Percentiles rank a stretch among this genome's conserved stretches.
phyloP scores from a whole-genome alignment of 1,284 basidiomycete genomes.

The Moesziomyces parantarcticus region DNA sequence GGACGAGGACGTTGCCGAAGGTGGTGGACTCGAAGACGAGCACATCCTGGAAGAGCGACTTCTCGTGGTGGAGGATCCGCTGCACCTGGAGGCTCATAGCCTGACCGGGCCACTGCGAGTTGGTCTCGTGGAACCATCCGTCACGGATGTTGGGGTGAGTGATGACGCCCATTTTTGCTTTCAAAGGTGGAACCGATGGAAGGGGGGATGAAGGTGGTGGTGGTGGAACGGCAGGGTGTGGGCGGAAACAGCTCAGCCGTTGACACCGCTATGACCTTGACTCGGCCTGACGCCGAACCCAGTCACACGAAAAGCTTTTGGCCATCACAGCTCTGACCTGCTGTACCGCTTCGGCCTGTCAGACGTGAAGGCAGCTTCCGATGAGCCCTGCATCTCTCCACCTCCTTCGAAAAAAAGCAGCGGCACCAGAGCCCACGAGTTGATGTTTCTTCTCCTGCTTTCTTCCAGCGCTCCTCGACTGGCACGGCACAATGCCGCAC shows the following conservation, averaged over 20 bases:
- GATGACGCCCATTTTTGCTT: constrained; percentile 56
- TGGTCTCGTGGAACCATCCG: constrained; percentile 97
- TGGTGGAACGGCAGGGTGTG: constrained; percentile 6
- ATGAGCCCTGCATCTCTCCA: no score
- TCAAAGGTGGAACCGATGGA: constrained; percentile 1
- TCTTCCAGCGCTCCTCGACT: not conserved
- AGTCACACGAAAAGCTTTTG: not conserved
- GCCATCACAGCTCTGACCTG: no score
- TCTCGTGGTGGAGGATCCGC: constrained; percentile 93
- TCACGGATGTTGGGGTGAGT: constrained; percentile 73
- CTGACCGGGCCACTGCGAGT: constrained; percentile 90
- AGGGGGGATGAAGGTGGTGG: constrained; percentile 8
- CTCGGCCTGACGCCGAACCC: not conserved
- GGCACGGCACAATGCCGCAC: constrained; percentile 1
- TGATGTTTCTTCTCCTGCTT: not conserved
- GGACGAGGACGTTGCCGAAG: constrained; percentile 85
- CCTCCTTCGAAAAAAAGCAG: not conserved
- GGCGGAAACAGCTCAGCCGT: constrained; percentile 8
- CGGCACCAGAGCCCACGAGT: not conserved
- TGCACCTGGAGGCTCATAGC: constrained; percentile 74
- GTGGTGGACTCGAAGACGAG: constrained; percentile 62
- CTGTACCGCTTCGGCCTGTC: no score
- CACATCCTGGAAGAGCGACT: constrained; percentile 88
- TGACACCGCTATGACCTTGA: not conserved
- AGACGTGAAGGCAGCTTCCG: no score